Evolutionary conservation across 2,329 filamentous ascomycete genomes (phyloP), one percentile per base, ranked within the genome.

Genomic region (Blumeria graminis): DNA sequence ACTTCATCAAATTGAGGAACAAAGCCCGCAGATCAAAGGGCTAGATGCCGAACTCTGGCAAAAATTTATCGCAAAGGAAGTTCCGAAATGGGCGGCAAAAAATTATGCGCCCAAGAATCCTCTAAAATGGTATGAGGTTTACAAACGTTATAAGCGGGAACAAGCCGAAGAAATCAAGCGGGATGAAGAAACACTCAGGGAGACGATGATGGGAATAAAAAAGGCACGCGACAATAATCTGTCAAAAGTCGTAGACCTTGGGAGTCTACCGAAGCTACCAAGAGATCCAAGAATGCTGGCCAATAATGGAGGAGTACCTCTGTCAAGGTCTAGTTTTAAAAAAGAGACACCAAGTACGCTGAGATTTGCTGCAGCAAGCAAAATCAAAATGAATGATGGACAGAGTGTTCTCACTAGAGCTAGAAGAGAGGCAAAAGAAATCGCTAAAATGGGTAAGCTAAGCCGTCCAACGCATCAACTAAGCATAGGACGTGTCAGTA

Each of bases 111-210:
- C 85, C 0, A 74, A 74, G 56, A 75, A 86, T 60, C 78, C 82
- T 0, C 72, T 72, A 38, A 80, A 79, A 58, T 95, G 88, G 88
- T 79, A 82, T 65, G 79, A 82, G 56, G 74, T 93, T 13, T 95
- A 93, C 70, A 71, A 75, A 60, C 78, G 80, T 60, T 81, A 89
- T 64, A 74, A 77, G 60, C 72, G 71, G 45, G 72, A 81, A 59
- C 75, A 80, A 39, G 71, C 77, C 36, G 69, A 73, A 55, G 72
- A 77, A 55, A 72, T 82, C 7, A 71, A 72, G 4, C 71, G 72
- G 22, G 80, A 82, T 61, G 74, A 78, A 57, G 74, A 73, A 58
- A 72, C 71, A 56, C 71, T 87, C 6, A 56, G 61, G 57, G 76
- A 72, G 62, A 72, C 71, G 51, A 74, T 76, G 45, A 69, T 83